These are phyloP conservation scores for Typha latifolia DNA, from an alignment of 176 grass and related monocot species.

Conservation along the genomic window DNA sequence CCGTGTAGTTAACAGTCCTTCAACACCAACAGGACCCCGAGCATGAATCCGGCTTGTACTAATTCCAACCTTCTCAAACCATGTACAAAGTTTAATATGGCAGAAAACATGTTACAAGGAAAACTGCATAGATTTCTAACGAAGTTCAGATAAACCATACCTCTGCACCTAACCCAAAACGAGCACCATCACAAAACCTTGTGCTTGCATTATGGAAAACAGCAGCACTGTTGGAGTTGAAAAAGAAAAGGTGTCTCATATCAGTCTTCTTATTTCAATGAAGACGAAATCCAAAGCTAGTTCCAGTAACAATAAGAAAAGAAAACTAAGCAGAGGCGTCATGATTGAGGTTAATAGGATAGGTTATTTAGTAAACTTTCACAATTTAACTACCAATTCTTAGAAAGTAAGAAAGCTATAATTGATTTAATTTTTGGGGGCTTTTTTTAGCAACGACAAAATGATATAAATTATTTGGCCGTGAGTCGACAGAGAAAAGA, in stretches of 20 bases:
- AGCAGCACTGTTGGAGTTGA: slow-evolving; percentile 53
- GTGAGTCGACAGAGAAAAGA: too few relatives aligned
- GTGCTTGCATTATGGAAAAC: slow-evolving; percentile 96
- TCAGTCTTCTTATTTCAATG: background rate
- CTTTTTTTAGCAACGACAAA: too few relatives aligned
- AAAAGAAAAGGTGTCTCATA: slow-evolving; percentile 6
- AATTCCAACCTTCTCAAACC: slow-evolving; percentile 75
- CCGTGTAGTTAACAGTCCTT: slow-evolving; percentile 77
- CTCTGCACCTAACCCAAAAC: slow-evolving; percentile 98
- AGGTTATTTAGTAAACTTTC: too few relatives aligned
- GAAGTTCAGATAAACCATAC: slow-evolving; percentile 19
- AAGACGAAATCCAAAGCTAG: too few relatives aligned
- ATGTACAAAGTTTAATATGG: slow-evolving; percentile 18
- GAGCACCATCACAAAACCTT: slow-evolving; percentile 85
- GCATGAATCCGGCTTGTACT: slow-evolving; percentile 99
- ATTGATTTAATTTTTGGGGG: too few relatives aligned
- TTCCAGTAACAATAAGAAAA: slow-evolving; percentile 14
- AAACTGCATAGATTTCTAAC: background rate
- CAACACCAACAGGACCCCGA: slow-evolving; percentile 93
- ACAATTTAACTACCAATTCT: too few relatives aligned
- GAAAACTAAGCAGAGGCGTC: background rate
- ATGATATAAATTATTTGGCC: too few relatives aligned
- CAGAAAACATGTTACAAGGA: background rate
- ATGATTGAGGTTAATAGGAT: too few relatives aligned
- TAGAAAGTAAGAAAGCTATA: too few relatives aligned